A percentile compares a stretch with the other conserved stretches of the same genome.
These are phyloP conservation scores for Pseudophaeomoniella oleicola DNA, from an alignment of 2,329 filamentous ascomycete species.

Conservation along the genomic window DNA sequence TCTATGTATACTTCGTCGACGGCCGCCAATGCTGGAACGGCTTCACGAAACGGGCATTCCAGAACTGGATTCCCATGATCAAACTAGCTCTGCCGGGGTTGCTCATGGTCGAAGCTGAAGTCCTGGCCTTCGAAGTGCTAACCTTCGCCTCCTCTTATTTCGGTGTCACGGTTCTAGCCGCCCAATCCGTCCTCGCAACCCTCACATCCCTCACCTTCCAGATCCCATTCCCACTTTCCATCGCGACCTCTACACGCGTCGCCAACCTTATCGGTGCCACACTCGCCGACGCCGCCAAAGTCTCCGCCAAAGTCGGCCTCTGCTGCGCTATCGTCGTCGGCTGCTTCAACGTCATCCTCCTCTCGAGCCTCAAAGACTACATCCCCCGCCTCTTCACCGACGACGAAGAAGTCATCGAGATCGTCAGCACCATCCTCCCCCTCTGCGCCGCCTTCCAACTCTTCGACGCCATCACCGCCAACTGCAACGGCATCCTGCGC, in stretches of 20 bases:
- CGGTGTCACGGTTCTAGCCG: slow-evolving; percentile 64
- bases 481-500: slow-evolving; percentile 70
- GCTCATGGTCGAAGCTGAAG: slow-evolving; percentile 89
- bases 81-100: slow-evolving; percentile 76
- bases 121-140: slow-evolving; percentile 81
- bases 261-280: slow-evolving; percentile 86
- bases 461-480: slow-evolving; percentile 66
- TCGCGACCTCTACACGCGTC: slow-evolving; percentile 75
- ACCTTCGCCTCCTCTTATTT: slow-evolving; percentile 73
- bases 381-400: slow-evolving; percentile 69
- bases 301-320: slow-evolving; percentile 64
- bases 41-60: slow-evolving; percentile 53
- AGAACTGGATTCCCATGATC: slow-evolving; percentile 75
- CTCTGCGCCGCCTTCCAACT: slow-evolving; percentile 80
- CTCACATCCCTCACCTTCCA: slow-evolving; percentile 73
- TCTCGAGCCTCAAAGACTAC: slow-evolving; percentile 53
- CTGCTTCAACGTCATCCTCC: slow-evolving; percentile 58
- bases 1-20: slow-evolving; percentile 58
- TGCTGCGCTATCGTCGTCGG: slow-evolving; percentile 56
- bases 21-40: slow-evolving; percentile 67
- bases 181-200: slow-evolving; percentile 72
- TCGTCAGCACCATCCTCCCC: slow-evolving; percentile 59
- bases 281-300: slow-evolving; percentile 65
- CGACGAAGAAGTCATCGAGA: slow-evolving; percentile 52
- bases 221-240: slow-evolving; percentile 80